These are phyloP conservation scores for Mucor saturninus DNA, from an alignment of 371 early-diverging fungal species.

Conservation along the genomic window DNA sequence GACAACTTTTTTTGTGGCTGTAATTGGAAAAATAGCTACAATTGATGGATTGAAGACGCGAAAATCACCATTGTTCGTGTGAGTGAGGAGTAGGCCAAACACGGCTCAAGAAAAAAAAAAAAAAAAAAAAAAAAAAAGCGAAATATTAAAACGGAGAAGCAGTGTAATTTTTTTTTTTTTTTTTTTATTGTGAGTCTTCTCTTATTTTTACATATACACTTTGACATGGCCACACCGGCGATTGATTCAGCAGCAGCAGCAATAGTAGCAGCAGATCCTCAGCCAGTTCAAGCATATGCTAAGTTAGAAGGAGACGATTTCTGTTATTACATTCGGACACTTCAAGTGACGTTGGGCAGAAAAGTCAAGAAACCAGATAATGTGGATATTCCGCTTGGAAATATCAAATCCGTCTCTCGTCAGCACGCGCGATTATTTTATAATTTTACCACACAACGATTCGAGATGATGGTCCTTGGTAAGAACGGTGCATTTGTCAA, in stretches of 20 bases:
- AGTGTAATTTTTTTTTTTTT: no score
- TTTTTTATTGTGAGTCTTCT: no score
- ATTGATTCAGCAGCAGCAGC: conserved; percentile 21
- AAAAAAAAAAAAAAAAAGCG: no score
- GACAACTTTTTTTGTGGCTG: no score
- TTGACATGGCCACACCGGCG: conserved; percentile 1
- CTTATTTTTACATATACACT: no score
- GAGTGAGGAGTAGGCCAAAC: no score
- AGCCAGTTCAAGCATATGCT: conserved; percentile 85
- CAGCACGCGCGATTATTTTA: conserved; percentile 83
- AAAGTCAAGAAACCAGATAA: conserved; percentile 58
- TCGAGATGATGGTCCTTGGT: conserved; percentile 83
- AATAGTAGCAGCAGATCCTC: no score
- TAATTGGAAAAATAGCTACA: no score
- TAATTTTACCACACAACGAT: conserved; percentile 78
- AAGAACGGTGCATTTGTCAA: conserved; percentile 89
- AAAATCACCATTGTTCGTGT: no score
- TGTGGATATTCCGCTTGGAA: conserved; percentile 83
- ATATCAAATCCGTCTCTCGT: conserved; percentile 82
- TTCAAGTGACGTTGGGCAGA: conserved; percentile 81
- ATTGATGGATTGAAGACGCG: no score
- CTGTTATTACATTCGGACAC: conserved; percentile 81
- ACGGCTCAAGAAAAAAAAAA: no score
- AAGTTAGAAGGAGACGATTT: conserved; percentile 85
- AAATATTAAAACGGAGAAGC: no score